Conservation (phyloP, 768 basidiomycete species). For the Lentinula edodes region DNA sequence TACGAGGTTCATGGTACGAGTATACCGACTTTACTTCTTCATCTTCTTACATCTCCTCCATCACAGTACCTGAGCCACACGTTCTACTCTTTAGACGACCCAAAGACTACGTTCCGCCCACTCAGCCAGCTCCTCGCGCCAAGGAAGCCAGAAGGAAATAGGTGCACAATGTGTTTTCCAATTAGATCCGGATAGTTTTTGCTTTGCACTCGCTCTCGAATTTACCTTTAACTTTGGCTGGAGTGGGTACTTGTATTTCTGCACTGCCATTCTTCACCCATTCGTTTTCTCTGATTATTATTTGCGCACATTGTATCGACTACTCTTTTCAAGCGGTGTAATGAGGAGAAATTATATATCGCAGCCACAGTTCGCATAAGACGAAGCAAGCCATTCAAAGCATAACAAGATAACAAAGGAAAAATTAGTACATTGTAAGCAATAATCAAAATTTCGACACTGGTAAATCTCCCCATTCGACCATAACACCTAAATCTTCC, state of each 20-base stretch:
- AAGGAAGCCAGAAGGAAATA: slow-evolving; percentile 40
- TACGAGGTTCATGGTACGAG: slow-evolving; percentile 90
- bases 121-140: slow-evolving; percentile 33
- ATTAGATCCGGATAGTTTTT: slow-evolving; percentile 3
- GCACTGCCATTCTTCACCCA: not conserved
- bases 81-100: slow-evolving; percentile 88
- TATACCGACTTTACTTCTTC: not conserved
- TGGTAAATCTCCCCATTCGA: slow-evolving; percentile 72
- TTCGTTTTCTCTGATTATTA: not conserved
- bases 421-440: not conserved
- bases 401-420: not conserved
- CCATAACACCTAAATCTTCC: slow-evolving; percentile 59
- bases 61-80: slow-evolving; percentile 83
- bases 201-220: not conserved
- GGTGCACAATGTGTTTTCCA: slow-evolving; percentile 9
- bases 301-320: not conserved
- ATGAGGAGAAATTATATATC: not conserved
- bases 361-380: too few relatives aligned
- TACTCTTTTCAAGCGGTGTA: not conserved
- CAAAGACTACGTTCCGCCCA: slow-evolving; percentile 58
- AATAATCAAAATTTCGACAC: slow-evolving; percentile 39
- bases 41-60: slow-evolving; percentile 1
- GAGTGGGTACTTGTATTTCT: too few relatives aligned
- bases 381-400: not conserved
- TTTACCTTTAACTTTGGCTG: not conserved